Percentiles rank a stretch among this genome's conserved stretches.
Conservation (phyloP, 768 basidiomycete species). For the Lentinula detonsa region DNA sequence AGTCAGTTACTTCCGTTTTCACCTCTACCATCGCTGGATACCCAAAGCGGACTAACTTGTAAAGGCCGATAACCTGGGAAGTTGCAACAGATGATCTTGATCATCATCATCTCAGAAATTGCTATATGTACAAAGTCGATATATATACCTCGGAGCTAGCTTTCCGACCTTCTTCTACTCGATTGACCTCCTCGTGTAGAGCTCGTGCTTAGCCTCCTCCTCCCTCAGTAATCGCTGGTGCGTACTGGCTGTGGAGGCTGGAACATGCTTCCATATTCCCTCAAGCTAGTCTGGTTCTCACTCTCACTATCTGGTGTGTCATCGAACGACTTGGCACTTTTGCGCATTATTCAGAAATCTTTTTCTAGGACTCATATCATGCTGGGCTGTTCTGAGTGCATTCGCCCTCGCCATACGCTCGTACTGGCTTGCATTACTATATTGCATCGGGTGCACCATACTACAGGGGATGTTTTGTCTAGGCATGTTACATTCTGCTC, state of each 20-base stretch:
- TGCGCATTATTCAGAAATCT: background rate
- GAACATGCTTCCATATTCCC: slow-evolving; percentile 47
- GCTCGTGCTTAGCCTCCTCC: background rate
- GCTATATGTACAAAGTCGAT: background rate
- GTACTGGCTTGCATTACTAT: slow-evolving; percentile 44
- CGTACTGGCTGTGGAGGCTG: slow-evolving; percentile 3
- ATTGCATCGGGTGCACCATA: slow-evolving; percentile 42
- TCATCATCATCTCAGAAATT: background rate
- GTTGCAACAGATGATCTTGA: background rate
- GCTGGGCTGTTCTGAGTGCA: slow-evolving; percentile 40
- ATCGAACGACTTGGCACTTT: background rate
- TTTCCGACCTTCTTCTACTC: background rate
- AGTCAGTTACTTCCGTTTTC: no score
- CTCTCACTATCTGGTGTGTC: slow-evolving; percentile 47
- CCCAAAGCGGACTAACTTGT: background rate
- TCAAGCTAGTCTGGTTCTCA: slow-evolving; percentile 54
- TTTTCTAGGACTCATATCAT: slow-evolving; percentile 40
- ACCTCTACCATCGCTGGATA: no score
- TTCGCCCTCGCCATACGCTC: slow-evolving; percentile 38
- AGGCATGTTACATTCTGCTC: slow-evolving; percentile 27
- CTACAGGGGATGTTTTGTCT: slow-evolving; percentile 55
- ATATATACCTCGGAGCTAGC: background rate
- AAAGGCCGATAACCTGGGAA: background rate
- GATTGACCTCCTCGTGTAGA: background rate
- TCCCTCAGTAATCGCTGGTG: background rate